Percentiles rank a stretch among this genome's conserved stretches.
Evolutionary conservation across 805 yeast genomes (phyloP).

Genomic region (Wickerhamiella nectarea): DNA sequence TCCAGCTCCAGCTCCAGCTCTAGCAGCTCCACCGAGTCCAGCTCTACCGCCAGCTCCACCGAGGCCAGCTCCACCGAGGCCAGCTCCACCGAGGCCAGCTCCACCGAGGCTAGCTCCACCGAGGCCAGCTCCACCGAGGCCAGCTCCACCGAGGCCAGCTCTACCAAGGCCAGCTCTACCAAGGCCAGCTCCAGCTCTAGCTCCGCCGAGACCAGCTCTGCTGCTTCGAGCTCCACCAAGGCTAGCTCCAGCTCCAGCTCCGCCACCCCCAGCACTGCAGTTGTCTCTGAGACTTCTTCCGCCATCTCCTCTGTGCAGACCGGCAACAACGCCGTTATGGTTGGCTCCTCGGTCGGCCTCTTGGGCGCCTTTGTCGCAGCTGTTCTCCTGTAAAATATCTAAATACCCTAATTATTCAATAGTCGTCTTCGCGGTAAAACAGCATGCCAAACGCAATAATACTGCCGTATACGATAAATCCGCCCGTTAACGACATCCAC

Average conservation of each 20-base stretch:
- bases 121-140: background rate
- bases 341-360: slow-evolving; percentile 6
- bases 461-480: slow-evolving; percentile 68
- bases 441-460: slow-evolving; percentile 71
- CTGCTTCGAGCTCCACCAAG: background rate
- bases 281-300: background rate
- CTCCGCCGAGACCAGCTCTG: background rate
- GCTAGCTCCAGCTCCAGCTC: background rate
- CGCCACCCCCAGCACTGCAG: background rate
- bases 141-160: background rate
- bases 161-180: too few species aligned
- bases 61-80: slow-evolving; percentile 7
- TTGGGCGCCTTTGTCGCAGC: slow-evolving; percentile 7
- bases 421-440: slow-evolving; percentile 45
- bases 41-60: slow-evolving; percentile 1
- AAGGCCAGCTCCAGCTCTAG: slow-evolving; percentile 5
- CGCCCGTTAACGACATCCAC: slow-evolving; percentile 69
- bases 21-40: background rate
- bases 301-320: slow-evolving; percentile 4
- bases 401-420: slow-evolving; percentile 14
- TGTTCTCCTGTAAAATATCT: background rate
- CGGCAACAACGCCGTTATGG: slow-evolving; percentile 5
- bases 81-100: slow-evolving; percentile 7
- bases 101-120: background rate
- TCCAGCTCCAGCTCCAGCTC: slow-evolving; percentile 10